Percentiles rank a stretch among this genome's conserved stretches.
These are phyloP conservation scores for Tephrocybe sp. DNA, from an alignment of 768 basidiomycete genomes.

Conservation along the genomic window DNA sequence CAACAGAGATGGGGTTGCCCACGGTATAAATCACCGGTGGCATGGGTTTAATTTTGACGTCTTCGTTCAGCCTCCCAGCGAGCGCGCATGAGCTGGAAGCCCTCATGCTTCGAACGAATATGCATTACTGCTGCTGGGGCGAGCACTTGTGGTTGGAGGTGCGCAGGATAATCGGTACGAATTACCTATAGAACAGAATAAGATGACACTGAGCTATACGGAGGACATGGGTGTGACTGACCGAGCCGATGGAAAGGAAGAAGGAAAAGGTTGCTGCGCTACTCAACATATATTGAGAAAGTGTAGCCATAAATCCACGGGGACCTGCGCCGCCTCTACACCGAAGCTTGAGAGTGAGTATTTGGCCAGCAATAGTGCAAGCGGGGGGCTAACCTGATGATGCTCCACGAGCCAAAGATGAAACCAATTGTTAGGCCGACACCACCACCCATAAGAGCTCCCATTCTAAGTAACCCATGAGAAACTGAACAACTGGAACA, in stretches of 20 bases:
- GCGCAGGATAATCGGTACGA: slow-evolving; percentile 72
- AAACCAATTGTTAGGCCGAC: slow-evolving; percentile 97
- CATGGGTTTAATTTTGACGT: slow-evolving; percentile 22
- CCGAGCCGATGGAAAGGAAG: slow-evolving; percentile 94
- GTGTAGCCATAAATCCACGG: slow-evolving; percentile 83
- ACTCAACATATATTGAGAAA: slow-evolving; percentile 98
- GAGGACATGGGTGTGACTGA: slow-evolving; percentile 30
- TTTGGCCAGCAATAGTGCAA: not conserved
- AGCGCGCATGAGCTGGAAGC: slow-evolving; percentile 65
- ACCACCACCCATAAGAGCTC: slow-evolving; percentile 87
- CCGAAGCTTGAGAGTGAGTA: not conserved
- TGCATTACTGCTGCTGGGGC: slow-evolving; percentile 36
- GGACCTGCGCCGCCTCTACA: slow-evolving; percentile 86
- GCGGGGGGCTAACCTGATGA: slow-evolving; percentile 63
- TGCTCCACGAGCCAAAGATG: slow-evolving; percentile 92
- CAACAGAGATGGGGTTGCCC: not conserved
- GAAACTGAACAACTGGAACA: slow-evolving; percentile 9
- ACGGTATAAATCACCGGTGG: not conserved
- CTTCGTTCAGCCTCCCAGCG: slow-evolving; percentile 70
- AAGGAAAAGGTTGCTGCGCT: slow-evolving; percentile 97
- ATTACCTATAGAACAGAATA: slow-evolving; percentile 61
- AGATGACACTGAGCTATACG: slow-evolving; percentile 5
- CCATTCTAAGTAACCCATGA: slow-evolving; percentile 60
- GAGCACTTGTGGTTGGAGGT: slow-evolving; percentile 58
- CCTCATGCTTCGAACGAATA: slow-evolving; percentile 64